Conservation (phyloP, 1,284 basidiomycete genomes). For the Microbotryomycetes sp. region DNA sequence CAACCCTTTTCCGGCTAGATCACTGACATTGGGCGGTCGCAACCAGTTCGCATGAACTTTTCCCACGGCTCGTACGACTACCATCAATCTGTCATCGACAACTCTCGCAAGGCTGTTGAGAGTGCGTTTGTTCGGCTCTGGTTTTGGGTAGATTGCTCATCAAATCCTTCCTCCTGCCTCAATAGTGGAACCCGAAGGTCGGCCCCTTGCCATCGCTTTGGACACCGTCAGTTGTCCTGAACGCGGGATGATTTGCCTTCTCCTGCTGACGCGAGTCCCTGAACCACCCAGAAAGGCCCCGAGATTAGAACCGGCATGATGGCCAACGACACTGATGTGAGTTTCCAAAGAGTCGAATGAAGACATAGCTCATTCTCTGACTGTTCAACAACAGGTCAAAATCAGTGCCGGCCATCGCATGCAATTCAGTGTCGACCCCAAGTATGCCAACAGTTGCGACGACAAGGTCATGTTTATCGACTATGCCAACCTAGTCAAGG, state of each 20-base stretch:
- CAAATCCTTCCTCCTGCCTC: conserved; percentile 1
- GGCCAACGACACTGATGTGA: conserved; percentile 73
- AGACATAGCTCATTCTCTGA: not conserved
- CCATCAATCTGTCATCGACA: conserved; percentile 95
- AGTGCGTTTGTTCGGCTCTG: conserved; percentile 46
- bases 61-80: conserved; percentile 95
- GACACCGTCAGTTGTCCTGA: conserved; percentile 63
- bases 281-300: conserved; percentile 73
- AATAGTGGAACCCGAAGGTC: conserved; percentile 59
- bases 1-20: not conserved
- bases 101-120: conserved; percentile 75
- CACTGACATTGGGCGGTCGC: not conserved
- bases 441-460: conserved; percentile 70
- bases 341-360: conserved; percentile 38
- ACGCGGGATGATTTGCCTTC: conserved; percentile 18
- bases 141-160: not conserved
- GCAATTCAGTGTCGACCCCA: conserved; percentile 75
- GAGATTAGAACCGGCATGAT: conserved; percentile 98
- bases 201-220: conserved; percentile 93
- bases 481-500: conserved; percentile 91
- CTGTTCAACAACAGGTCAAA: conserved; percentile 50
- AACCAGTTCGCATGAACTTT: conserved; percentile 92
- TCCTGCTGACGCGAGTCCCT: not conserved
- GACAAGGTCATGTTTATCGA: conserved; percentile 82
- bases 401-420: conserved; percentile 92